Conservation (phyloP, 768 basidiomycete species). For the Lactarius vividus region DNA sequence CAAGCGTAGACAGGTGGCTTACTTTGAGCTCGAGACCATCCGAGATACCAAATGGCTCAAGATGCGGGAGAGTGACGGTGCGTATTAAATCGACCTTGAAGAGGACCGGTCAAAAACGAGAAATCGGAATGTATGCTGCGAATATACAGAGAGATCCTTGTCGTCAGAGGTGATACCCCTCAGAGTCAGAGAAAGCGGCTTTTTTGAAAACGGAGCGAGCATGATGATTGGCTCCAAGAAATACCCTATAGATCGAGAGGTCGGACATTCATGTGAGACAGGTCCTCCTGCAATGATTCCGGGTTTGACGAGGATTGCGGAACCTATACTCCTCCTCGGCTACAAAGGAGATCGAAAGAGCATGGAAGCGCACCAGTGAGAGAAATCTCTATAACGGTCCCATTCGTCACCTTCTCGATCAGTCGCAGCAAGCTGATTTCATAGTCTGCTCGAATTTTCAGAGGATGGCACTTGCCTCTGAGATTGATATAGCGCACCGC, state of each 20-base stretch:
- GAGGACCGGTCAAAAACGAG: neutral
- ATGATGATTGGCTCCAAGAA: constrained; percentile 89
- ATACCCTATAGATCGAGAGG: constrained; percentile 88
- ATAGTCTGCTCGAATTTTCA: constrained; percentile 58
- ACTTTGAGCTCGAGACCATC: constrained; percentile 90
- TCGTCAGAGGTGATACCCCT: constrained; percentile 92
- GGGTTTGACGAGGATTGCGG: constrained; percentile 87
- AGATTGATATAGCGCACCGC: constrained; percentile 49
- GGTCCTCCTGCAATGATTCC: constrained; percentile 85
- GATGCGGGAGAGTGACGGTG: constrained; percentile 86
- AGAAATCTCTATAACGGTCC: constrained; percentile 92
- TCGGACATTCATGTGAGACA: constrained; percentile 82
- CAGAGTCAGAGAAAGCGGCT: constrained; percentile 73
- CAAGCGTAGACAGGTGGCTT: constrained; percentile 27
- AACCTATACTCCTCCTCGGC: constrained; percentile 51
- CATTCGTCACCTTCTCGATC: constrained; percentile 90
- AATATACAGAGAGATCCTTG: constrained; percentile 80
- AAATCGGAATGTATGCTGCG: constrained; percentile 1
- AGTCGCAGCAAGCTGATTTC: constrained; percentile 88
- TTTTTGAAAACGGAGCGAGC: constrained; percentile 92
- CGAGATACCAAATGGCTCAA: constrained; percentile 86
- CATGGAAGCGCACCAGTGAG: constrained; percentile 66
- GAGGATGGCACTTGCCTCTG: neutral
- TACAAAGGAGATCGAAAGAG: constrained; percentile 2
- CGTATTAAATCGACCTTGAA: constrained; percentile 80